A percentile compares a stretch with the other conserved stretches of the same genome.
These are phyloP conservation scores for Ceratocystis huliohia DNA, from an alignment of 2,329 filamentous ascomycete genomes.

Conservation along the genomic window DNA sequence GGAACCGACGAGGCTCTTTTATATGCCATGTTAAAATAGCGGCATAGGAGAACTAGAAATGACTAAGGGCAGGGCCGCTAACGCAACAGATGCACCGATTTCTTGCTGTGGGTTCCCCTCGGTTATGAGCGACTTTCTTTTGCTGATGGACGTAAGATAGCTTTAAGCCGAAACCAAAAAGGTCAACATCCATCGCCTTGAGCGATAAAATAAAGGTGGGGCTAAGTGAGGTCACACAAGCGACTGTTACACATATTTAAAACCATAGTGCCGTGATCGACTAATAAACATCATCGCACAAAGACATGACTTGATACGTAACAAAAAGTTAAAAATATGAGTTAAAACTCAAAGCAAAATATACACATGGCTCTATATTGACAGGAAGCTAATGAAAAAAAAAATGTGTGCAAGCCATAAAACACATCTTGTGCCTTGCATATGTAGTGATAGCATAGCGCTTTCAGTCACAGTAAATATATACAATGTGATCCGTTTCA, in stretches of 20 bases:
- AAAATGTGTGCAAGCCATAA: neutral
- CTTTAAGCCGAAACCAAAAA: neutral
- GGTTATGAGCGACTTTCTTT: neutral
- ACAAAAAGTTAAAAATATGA: neutral
- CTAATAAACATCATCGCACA: neutral
- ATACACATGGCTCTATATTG: neutral
- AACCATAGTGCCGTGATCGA: no score
- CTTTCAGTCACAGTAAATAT: neutral
- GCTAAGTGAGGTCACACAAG: neutral
- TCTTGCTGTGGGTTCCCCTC: neutral
- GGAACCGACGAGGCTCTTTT: no score
- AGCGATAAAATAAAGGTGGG: neutral
- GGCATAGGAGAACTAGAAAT: no score
- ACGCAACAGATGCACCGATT: neutral
- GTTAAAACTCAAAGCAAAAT: neutral
- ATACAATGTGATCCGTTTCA: neutral
- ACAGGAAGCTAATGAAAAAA: neutral
- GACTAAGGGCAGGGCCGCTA: no score
- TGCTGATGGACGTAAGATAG: neutral
- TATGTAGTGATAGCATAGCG: neutral
- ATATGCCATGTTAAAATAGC: no score
- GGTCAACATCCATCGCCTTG: neutral
- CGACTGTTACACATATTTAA: neutral
- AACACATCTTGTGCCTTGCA: neutral
- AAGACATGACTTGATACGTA: neutral